Evolutionary conservation across 768 basidiomycete species (phyloP), one percentile per base, ranked within the genome.

Genomic region (Boletus tylopilopsis): DNA sequence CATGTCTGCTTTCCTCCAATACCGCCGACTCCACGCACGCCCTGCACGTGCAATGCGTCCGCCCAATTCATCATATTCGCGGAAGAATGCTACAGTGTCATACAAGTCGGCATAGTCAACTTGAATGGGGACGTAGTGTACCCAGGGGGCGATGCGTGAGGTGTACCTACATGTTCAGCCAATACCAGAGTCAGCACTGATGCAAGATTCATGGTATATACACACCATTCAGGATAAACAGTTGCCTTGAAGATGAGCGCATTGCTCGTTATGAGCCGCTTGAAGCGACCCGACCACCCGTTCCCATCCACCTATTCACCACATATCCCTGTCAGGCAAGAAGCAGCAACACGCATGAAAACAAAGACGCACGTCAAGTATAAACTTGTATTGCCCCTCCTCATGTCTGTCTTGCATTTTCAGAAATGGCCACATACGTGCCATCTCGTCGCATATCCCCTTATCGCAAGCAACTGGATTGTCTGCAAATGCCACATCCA

Each of bases 71-170:
- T 89, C 85, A 54, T 88, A 85, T 0, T 72, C 80, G 0, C 81
- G 78, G 69, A 90, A 90, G 71, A 92, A 92, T 1, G 81, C 67
- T 35, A 87, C 72, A 3, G 81, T 71, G 54, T 90, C 89, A 61
- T 86, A 78, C 3, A 90, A 64, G 64, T 90, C 86, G 0, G 78
- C 74, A 12, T 84, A 75, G 53, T 85, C 82, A 0, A 84, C 50
- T 54, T 82, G 78, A 4, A 88, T 71, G 1, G 87, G 87, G 1
- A 89, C 74, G 60, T 88, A 90, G 63, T 88, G 87, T 11, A 87
- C 71, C 85, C 85, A 87, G 1, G 85, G 82, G 25, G 71, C 74
- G 38, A 82, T 71, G 11, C 81, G 76, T 49, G 82, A 79, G 15
- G 67, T 70, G 51, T 69, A 84, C 81, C 80, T 81, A 53, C 9